These are phyloP conservation scores for Phaffia tasmanica DNA, from an alignment of 768 basidiomycete genomes.

Conservation along the genomic window DNA sequence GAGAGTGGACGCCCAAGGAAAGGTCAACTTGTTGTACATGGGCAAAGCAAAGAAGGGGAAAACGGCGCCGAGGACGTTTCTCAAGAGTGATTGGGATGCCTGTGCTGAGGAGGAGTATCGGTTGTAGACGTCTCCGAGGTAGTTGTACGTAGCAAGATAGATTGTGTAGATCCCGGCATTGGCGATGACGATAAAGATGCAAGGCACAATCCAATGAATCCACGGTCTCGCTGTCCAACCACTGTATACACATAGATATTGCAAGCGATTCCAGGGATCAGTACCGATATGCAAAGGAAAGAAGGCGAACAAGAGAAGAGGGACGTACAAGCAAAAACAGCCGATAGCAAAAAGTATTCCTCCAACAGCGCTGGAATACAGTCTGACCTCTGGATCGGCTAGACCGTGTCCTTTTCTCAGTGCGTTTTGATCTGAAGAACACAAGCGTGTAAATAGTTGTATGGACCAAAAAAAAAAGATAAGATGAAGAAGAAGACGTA, in stretches of 20 bases:
- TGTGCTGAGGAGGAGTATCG: conserved; percentile 34
- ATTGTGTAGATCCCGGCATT: conserved; percentile 28
- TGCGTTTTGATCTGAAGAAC: conserved; percentile 8
- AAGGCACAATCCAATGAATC: conserved; percentile 31
- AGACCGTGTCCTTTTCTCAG: conserved; percentile 25
- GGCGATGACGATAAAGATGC: conserved; percentile 29
- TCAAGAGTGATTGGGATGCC: conserved; percentile 30
- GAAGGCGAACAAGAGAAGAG: conserved; percentile 3
- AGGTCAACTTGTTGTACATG: conserved; percentile 27
- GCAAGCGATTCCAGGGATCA: too few relatives aligned
- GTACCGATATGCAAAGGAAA: too few relatives aligned
- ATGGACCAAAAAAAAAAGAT: neutral
- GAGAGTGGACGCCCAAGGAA: conserved; percentile 31
- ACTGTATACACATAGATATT: conserved; percentile 22
- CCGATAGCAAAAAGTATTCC: conserved; percentile 33
- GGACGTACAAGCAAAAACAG: conserved; percentile 27
- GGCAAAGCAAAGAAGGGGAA: conserved; percentile 32
- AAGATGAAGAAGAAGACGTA: neutral
- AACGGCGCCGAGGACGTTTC: conserved; percentile 30
- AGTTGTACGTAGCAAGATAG: conserved; percentile 27
- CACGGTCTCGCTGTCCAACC: conserved; percentile 34
- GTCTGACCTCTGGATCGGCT: conserved; percentile 29
- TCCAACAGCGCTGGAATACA: conserved; percentile 28
- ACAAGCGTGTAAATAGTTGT: neutral
- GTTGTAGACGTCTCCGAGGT: conserved; percentile 34